Percentiles rank a stretch among this genome's conserved stretches.
Evolutionary conservation across 2,329 filamentous ascomycete species (phyloP).

Genomic region (Rhinocladiella mackenziei): DNA sequence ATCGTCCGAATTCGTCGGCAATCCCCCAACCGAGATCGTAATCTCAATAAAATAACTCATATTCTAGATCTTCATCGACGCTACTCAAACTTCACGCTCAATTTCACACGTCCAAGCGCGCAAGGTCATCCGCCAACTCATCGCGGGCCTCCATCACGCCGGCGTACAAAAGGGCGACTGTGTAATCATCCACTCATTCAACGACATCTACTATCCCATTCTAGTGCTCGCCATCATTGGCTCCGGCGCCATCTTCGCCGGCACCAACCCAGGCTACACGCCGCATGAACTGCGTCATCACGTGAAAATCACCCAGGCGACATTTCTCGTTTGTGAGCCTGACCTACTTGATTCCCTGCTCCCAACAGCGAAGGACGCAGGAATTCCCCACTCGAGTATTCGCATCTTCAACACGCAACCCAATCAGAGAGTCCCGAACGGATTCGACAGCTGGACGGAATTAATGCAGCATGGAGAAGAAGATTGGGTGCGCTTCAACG

Average conservation of each 20-base stretch:
- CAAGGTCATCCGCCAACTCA: too few relatives aligned
- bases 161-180: slow-evolving; percentile 45
- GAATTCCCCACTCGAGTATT: slow-evolving; percentile 30
- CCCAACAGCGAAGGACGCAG: slow-evolving; percentile 32
- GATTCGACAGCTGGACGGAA: slow-evolving; percentile 44
- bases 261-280: slow-evolving; percentile 50
- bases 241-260: slow-evolving; percentile 48
- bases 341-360: slow-evolving; percentile 39
- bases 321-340: slow-evolving; percentile 43
- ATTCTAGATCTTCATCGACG: too few relatives aligned
- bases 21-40: too few relatives aligned
- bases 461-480: slow-evolving; percentile 43
- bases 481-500: slow-evolving; percentile 47
- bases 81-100: too few relatives aligned
- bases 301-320: slow-evolving; percentile 42
- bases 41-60: too few relatives aligned
- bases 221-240: slow-evolving; percentile 43
- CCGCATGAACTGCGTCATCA: slow-evolving; percentile 46
- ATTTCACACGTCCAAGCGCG: too few relatives aligned
- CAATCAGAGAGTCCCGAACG: slow-evolving; percentile 31
- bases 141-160: slow-evolving; percentile 38
- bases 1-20: too few relatives aligned
- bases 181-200: slow-evolving; percentile 55
- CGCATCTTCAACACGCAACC: slow-evolving; percentile 32
- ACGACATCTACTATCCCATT: slow-evolving; percentile 43